Evolutionary conservation across 108 stramenopile species (phyloP).

Genomic region (Parmales sp.): DNA sequence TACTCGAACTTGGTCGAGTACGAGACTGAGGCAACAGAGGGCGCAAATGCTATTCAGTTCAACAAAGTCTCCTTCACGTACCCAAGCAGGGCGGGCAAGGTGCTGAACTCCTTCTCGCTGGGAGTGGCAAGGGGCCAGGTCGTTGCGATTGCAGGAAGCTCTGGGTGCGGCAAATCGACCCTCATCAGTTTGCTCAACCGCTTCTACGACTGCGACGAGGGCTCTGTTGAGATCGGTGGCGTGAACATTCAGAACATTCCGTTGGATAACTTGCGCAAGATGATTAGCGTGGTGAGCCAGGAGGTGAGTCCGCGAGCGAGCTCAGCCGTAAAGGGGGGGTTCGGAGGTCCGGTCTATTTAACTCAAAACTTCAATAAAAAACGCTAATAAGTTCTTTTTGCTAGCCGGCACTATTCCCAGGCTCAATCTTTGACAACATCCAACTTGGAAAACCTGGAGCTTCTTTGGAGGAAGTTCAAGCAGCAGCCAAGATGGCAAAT

Average conservation of each 20-base stretch:
- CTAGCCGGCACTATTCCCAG: background rate
- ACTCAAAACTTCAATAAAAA: too few species aligned
- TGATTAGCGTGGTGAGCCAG: background rate
- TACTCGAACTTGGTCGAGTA: too few species aligned
- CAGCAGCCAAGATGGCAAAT: conserved; percentile 22
- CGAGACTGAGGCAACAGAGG: too few species aligned
- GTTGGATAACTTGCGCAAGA: background rate
- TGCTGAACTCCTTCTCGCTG: background rate
- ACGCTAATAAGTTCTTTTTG: too few species aligned
- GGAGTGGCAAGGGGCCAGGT: background rate
- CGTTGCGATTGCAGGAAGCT: conserved; percentile 44
- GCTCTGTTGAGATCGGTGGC: conserved; percentile 67
- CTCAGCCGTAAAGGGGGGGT: too few species aligned
- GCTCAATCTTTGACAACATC: background rate
- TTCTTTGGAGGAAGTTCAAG: conserved; percentile 10
- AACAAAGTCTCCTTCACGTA: too few species aligned
- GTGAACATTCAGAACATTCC: conserved; percentile 35
- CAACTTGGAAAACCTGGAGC: background rate
- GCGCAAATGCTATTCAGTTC: too few species aligned
- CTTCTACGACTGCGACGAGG: conserved; percentile 80
- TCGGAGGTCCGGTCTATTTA: too few species aligned
- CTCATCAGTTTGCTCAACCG: conserved; percentile 68
- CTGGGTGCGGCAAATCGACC: conserved; percentile 83
- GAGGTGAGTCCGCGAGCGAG: too few species aligned
- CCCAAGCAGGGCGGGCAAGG: too few species aligned